Percentiles rank a stretch among this genome's conserved stretches.
phyloP scores from a whole-genome alignment of 768 basidiomycete genomes.

The Hypholoma sublateritium region DNA sequence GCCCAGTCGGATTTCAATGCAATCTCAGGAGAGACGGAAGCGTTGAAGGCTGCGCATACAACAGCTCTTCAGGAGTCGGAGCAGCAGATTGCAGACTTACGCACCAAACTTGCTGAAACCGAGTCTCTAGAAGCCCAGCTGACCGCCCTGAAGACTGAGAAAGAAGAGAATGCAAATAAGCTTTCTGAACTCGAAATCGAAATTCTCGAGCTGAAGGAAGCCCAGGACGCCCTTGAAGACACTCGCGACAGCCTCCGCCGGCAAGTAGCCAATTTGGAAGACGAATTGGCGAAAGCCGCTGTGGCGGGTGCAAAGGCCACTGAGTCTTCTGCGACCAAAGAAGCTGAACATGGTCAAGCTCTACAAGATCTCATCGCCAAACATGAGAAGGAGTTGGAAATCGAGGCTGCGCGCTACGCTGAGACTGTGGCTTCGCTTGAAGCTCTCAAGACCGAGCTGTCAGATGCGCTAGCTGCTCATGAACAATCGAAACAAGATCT shows the following conservation, averaged over 20 bases:
- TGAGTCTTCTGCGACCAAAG: constrained; percentile 47
- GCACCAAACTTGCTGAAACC: constrained; percentile 42
- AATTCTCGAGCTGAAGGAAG: constrained; percentile 74
- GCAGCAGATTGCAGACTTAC: constrained; percentile 44
- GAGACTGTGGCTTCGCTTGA: constrained; percentile 44
- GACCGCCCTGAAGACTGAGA: constrained; percentile 54
- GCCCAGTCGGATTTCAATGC: constrained; percentile 62
- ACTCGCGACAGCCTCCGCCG: constrained; percentile 44
- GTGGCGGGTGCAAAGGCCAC: constrained; percentile 47
- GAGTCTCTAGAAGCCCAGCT: constrained; percentile 50
- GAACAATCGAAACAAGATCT: constrained; percentile 49
- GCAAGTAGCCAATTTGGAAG: constrained; percentile 52
- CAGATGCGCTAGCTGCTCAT: constrained; percentile 41
- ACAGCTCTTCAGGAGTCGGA: constrained; percentile 47
- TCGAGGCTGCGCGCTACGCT: constrained; percentile 42
- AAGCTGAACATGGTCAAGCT: constrained; percentile 40
- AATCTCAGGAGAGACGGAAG: constrained; percentile 50
- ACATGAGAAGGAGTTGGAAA: constrained; percentile 48
- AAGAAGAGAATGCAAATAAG: constrained; percentile 68
- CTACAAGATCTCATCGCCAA: constrained; percentile 39
- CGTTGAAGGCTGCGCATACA: constrained; percentile 49
- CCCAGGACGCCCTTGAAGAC: constrained; percentile 64
- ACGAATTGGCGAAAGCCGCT: constrained; percentile 48
- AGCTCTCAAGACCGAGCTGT: constrained; percentile 47
- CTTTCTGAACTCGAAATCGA: constrained; percentile 83